These are phyloP conservation scores for Podaxis sp. DNA, from an alignment of 768 basidiomycete genomes.

Conservation along the genomic window DNA sequence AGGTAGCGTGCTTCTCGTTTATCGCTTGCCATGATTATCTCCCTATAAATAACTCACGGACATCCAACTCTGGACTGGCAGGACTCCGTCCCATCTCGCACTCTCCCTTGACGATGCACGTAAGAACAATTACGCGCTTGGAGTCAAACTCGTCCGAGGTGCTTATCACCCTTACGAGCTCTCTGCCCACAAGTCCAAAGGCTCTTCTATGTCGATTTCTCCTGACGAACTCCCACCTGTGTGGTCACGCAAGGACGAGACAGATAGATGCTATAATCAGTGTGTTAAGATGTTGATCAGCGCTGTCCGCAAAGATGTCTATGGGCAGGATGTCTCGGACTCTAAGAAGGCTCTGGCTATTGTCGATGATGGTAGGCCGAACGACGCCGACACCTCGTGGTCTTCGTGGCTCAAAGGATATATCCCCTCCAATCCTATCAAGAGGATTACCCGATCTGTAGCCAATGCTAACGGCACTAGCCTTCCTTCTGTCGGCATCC, in stretches of 20 bases:
- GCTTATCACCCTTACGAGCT: conserved; percentile 85
- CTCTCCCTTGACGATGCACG: conserved; percentile 67
- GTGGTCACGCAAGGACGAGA: conserved; percentile 64
- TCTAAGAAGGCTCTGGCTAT: neutral
- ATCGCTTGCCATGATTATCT: neutral
- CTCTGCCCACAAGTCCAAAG: conserved; percentile 38
- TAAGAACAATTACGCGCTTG: conserved; percentile 67
- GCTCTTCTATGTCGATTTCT: conserved; percentile 46
- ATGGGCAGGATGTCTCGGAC: neutral
- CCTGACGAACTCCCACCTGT: conserved; percentile 63
- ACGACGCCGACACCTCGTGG: conserved; percentile 9
- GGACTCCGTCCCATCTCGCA: conserved; percentile 67
- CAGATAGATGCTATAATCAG: conserved; percentile 70
- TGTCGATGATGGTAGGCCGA: neutral
- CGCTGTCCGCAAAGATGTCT: conserved; percentile 54
- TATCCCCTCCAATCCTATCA: conserved; percentile 3
- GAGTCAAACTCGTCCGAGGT: conserved; percentile 90
- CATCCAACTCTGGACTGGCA: conserved; percentile 22
- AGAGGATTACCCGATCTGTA: neutral
- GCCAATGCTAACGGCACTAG: neutral
- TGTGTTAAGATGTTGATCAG: conserved; percentile 57
- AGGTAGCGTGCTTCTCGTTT: conserved; percentile 39
- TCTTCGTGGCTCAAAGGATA: conserved; percentile 12
- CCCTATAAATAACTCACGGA: conserved; percentile 3
- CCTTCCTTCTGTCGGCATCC: conserved; percentile 47